These are phyloP conservation scores for Coniochaeta hoffmannii DNA, from an alignment of 2,329 filamentous ascomycete genomes.

Conservation along the genomic window DNA sequence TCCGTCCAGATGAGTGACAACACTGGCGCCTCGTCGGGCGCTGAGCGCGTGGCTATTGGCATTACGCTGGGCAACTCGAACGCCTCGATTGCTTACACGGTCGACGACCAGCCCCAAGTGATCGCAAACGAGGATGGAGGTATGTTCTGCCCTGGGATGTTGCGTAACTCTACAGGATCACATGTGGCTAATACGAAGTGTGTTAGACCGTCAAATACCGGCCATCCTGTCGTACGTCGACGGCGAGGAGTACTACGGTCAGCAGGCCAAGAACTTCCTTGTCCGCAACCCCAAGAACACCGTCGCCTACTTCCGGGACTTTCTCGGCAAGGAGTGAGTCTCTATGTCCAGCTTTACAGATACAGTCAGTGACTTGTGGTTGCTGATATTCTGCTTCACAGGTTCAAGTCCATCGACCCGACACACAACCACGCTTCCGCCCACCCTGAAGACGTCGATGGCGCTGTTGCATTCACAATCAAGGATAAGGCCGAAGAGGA, in stretches of 20 bases:
- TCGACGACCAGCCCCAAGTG: constrained; percentile 91
- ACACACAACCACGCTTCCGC: constrained; percentile 90
- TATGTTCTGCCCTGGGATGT: constrained; percentile 31
- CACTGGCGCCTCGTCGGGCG: constrained; percentile 32
- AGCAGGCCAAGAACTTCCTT: constrained; percentile 89
- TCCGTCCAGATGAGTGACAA: constrained; percentile 37
- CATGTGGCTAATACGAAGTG: neutral
- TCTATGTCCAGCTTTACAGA: neutral
- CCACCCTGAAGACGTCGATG: constrained; percentile 70
- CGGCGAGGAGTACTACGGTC: constrained; percentile 93
- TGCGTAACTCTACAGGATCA: neutral
- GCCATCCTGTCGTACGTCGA: constrained; percentile 90
- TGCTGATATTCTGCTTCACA: constrained; percentile 20
- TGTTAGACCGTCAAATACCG: constrained; percentile 87
- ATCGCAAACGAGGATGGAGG: constrained; percentile 99
- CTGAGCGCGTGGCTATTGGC: constrained; percentile 69
- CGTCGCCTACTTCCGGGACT: constrained; percentile 92
- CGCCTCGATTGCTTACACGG: constrained; percentile 91
- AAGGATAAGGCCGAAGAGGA: constrained; percentile 64
- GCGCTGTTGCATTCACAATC: constrained; percentile 72
- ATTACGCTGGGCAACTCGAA: constrained; percentile 98
- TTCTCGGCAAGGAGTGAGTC: constrained; percentile 81
- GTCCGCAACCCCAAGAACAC: constrained; percentile 91
- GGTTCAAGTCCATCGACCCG: constrained; percentile 92
- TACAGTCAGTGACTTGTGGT: neutral